Conservation (phyloP, 345 rosid genomes). For the Murraya paniculata region DNA sequence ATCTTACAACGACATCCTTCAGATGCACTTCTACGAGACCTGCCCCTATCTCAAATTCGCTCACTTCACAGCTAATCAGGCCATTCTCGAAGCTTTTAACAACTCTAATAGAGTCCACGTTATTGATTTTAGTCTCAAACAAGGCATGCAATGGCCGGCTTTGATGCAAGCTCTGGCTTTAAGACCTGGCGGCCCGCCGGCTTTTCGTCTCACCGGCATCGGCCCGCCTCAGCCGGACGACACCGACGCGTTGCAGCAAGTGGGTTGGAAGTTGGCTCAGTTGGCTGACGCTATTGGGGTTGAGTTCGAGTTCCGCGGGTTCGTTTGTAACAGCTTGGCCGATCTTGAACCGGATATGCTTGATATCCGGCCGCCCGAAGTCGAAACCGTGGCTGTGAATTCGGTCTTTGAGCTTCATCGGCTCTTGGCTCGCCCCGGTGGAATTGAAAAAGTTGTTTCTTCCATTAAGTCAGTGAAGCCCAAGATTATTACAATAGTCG, state of each 20-base stretch:
- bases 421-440: conserved; percentile 58
- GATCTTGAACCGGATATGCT: conserved; percentile 77
- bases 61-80: conserved; percentile 93
- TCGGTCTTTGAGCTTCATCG: conserved; percentile 76
- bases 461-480: conserved; percentile 63
- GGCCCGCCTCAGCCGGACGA: conserved; percentile 66
- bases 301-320: conserved; percentile 64
- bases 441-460: conserved; percentile 51
- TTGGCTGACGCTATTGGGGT: conserved; percentile 58
- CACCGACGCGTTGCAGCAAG: conserved; percentile 60
- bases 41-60: conserved; percentile 95
- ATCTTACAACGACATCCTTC: conserved; percentile 50
- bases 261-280: conserved; percentile 76
- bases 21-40: conserved; percentile 84
- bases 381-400: conserved; percentile 72
- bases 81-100: conserved; percentile 74
- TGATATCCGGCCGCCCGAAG: conserved; percentile 40
- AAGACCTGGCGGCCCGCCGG: conserved; percentile 77
- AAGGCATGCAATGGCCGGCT: conserved; percentile 98
- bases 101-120: conserved; percentile 64
- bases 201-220: conserved; percentile 81
- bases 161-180: conserved; percentile 90
- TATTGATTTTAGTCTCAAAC: conserved; percentile 65
- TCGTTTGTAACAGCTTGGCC: conserved; percentile 54
- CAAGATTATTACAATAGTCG: conserved; percentile 72